Conservation (phyloP, 1,139 yeast species). For the Blastobotrys capitulatus region DNA sequence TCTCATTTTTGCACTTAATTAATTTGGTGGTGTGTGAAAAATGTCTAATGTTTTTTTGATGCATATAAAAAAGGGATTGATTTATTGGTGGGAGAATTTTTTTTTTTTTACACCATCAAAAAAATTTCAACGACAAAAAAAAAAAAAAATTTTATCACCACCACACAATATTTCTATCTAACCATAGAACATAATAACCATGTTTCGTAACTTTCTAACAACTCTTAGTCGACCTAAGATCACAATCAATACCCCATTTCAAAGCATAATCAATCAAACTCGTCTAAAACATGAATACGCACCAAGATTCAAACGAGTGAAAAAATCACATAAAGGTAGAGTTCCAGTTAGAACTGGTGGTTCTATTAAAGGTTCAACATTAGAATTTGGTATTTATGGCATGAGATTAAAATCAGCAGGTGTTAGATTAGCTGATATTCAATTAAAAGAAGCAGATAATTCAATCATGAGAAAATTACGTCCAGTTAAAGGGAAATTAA, state of each 20-base stretch:
- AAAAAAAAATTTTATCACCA: background rate
- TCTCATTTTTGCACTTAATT: background rate
- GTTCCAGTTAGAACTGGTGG: slow-evolving; percentile 96
- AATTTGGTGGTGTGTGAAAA: background rate
- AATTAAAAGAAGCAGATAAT: slow-evolving; percentile 85
- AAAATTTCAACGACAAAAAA: background rate
- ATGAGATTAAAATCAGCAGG: slow-evolving; percentile 86
- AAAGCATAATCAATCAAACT: slow-evolving; percentile 14
- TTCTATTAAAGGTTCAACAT: slow-evolving; percentile 76
- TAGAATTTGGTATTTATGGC: slow-evolving; percentile 81
- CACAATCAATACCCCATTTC: background rate
- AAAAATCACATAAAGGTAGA: slow-evolving; percentile 88
- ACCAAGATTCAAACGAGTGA: slow-evolving; percentile 62
- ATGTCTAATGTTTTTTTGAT: background rate
- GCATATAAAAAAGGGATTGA: too few species aligned
- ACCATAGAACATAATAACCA: background rate
- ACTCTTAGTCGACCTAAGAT: background rate
- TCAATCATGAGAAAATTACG: slow-evolving; percentile 78
- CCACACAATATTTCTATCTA: background rate
- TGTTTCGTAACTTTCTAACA: background rate
- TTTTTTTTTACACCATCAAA: background rate
- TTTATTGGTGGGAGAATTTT: too few species aligned
- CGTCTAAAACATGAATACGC: slow-evolving; percentile 73
- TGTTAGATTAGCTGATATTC: slow-evolving; percentile 79
- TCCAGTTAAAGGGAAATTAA: slow-evolving; percentile 59